Conservation (phyloP, 1,284 basidiomycete species). For the Abortiporus biennis region DNA sequence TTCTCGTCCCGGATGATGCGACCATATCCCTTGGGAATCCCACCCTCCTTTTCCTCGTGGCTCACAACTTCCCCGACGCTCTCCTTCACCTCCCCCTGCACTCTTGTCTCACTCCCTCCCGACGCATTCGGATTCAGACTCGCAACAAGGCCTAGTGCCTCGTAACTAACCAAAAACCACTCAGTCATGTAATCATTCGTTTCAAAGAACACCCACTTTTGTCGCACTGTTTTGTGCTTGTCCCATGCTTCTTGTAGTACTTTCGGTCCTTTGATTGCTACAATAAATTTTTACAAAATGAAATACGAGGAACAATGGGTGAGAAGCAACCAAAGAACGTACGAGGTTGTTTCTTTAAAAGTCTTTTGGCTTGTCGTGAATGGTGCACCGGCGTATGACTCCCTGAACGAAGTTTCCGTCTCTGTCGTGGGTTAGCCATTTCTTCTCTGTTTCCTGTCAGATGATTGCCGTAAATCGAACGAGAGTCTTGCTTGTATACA, state of each 20-base stretch:
- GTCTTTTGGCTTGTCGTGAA: constrained; percentile 63
- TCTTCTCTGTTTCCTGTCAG: constrained; percentile 6
- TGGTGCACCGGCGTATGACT: constrained; percentile 65
- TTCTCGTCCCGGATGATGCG: constrained; percentile 80
- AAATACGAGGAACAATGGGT: constrained; percentile 4
- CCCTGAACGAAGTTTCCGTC: constrained; percentile 73
- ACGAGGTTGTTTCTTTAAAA: constrained; percentile 76
- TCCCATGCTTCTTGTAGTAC: constrained; percentile 86
- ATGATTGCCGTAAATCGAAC: no score
- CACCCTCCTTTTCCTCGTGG: no score
- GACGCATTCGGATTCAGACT: constrained; percentile 58
- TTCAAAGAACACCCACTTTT: constrained; percentile 64
- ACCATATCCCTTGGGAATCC: constrained; percentile 71
- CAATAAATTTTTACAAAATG: constrained; percentile 12
- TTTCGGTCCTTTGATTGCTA: constrained; percentile 82
- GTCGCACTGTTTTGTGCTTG: constrained; percentile 81
- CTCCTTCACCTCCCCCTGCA: no score
- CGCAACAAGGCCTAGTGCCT: constrained; percentile 67
- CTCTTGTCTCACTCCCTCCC: constrained; percentile 46
- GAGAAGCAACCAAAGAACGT: constrained; percentile 20
- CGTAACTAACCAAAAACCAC: constrained; percentile 50
- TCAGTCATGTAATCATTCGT: constrained; percentile 10
- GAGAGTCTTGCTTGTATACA: no score
- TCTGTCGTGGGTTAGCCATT: constrained; percentile 93
- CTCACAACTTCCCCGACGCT: no score